Percentiles rank a stretch among this genome's conserved stretches.
Conservation (phyloP, 148 eudicot species). For the Nepenthes mirabilis region DNA sequence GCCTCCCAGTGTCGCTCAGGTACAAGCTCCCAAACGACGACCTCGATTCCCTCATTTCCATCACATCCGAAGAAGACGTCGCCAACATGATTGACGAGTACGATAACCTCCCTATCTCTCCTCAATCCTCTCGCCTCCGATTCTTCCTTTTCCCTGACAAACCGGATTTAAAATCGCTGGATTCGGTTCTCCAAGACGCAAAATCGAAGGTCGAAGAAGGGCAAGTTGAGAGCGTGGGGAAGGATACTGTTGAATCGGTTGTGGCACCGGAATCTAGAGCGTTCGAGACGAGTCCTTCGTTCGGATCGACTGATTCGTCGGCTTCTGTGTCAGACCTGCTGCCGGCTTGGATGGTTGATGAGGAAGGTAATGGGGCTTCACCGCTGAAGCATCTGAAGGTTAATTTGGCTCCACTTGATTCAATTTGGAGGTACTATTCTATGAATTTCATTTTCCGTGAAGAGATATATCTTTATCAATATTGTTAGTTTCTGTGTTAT, state of each 20-base stretch:
- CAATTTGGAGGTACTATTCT: neutral
- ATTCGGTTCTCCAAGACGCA: neutral
- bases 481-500: neutral
- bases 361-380: conserved; percentile 21
- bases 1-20: conserved; percentile 35
- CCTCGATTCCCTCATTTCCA: conserved; percentile 68
- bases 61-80: conserved; percentile 68
- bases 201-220: conserved; percentile 9
- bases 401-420: too few species aligned
- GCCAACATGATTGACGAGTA: conserved; percentile 77
- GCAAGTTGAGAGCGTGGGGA: conserved; percentile 13
- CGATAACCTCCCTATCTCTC: conserved; percentile 25
- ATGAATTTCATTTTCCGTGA: neutral
- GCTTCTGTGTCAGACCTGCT: neutral
- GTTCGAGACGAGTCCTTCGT: conserved; percentile 60
- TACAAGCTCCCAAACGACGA: conserved; percentile 84
- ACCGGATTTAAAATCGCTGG: conserved; percentile 12
- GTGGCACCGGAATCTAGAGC: conserved; percentile 35
- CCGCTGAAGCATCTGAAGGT: conserved; percentile 30
- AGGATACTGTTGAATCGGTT: conserved; percentile 1
- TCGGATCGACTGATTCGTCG: conserved; percentile 17
- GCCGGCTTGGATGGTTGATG: neutral
- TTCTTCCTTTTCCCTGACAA: conserved; percentile 51
- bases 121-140: conserved; percentile 39
- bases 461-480: too few species aligned